Conservation (phyloP, 805 yeast genomes). For the Ogataea siamensis region DNA sequence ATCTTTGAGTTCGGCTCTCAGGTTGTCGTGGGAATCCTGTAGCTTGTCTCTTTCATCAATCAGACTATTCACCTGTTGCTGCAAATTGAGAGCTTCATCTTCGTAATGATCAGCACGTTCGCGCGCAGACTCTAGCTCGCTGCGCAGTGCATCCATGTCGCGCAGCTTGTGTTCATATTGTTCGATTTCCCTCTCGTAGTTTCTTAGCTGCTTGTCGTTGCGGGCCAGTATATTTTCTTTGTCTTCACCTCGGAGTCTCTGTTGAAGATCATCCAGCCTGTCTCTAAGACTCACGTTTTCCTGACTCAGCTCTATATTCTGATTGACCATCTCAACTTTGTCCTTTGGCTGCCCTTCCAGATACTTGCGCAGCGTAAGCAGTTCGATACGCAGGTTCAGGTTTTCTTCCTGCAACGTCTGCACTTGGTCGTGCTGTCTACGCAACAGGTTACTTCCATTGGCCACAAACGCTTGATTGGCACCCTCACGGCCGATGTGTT, state of each 20-base stretch:
- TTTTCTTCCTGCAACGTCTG: conserved; percentile 40
- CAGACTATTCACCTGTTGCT: conserved; percentile 12
- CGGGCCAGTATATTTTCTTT: conserved; percentile 13
- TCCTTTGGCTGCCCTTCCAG: conserved; percentile 44
- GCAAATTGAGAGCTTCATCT: conserved; percentile 14
- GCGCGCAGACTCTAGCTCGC: conserved; percentile 10
- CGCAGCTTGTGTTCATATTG: conserved; percentile 10
- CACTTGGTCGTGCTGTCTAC: conserved; percentile 28
- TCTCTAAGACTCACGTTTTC: conserved; percentile 22
- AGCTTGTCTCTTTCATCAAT: conserved; percentile 18
- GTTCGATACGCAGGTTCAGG: conserved; percentile 41
- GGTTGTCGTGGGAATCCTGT: conserved; percentile 13
- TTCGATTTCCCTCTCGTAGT: conserved; percentile 10
- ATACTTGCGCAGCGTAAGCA: conserved; percentile 38
- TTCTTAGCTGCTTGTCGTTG: conserved; percentile 10
- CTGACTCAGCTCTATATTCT: conserved; percentile 36
- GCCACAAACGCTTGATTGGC: conserved; percentile 15
- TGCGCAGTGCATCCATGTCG: conserved; percentile 11
- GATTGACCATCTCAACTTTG: conserved; percentile 36
- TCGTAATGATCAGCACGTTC: conserved; percentile 11
- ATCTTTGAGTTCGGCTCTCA: conserved; percentile 7
- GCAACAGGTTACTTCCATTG: conserved; percentile 24
- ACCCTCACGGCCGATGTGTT: conserved; percentile 1
- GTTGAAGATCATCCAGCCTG: conserved; percentile 1
- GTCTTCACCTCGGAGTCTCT: conserved; percentile 5